Evolutionary conservation across 176 grass and related monocot genomes (phyloP).

Genomic region (Oropetium thomaeum): DNA sequence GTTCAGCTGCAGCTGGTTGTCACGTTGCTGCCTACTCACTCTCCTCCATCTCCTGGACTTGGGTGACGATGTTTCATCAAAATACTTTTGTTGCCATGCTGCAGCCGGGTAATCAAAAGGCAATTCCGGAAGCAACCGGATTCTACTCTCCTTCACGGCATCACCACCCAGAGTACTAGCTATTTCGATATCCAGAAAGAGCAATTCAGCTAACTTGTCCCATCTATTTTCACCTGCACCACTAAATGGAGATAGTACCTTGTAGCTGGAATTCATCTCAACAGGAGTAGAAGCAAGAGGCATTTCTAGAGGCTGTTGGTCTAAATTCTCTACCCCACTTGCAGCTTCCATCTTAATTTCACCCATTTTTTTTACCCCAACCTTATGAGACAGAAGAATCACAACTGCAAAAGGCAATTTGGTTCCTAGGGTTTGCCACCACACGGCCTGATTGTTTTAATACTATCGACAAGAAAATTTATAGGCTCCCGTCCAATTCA

Average conservation of each 20-base stretch:
- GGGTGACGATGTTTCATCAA: neutral
- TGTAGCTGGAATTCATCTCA: constrained; percentile 7
- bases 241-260: neutral
- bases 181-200: neutral
- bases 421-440: constrained; percentile 8
- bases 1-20: constrained; percentile 49
- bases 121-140: constrained; percentile 13
- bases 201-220: neutral
- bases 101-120: neutral
- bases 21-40: constrained; percentile 32
- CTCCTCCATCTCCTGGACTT: constrained; percentile 50
- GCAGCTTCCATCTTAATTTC: neutral
- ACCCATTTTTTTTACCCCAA: constrained; percentile 6
- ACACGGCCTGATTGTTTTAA: neutral
- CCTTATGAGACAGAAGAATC: neutral
- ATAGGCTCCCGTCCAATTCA: neutral
- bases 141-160: neutral
- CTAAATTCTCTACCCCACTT: neutral
- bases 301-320: neutral
- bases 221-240: neutral
- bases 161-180: neutral
- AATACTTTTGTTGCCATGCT: constrained; percentile 21
- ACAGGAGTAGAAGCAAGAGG: neutral
- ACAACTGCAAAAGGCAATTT: neutral
- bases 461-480: constrained; percentile 12